Conservation (phyloP, 2,329 filamentous ascomycete genomes). For the Diaporthe longicolla region DNA sequence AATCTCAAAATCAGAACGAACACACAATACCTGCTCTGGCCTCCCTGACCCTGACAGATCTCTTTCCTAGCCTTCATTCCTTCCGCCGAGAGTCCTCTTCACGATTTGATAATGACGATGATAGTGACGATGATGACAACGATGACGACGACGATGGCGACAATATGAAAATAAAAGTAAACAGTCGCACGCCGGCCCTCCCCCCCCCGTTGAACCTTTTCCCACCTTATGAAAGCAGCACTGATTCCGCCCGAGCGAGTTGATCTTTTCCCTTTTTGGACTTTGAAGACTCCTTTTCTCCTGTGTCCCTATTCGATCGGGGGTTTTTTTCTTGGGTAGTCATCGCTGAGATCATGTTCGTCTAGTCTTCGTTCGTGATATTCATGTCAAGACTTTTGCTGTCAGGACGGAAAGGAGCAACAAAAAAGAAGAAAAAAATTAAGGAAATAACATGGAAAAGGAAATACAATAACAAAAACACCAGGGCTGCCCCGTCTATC, state of each 20-base stretch:
- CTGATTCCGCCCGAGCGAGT: conserved; percentile 34
- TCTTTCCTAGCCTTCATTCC: neutral
- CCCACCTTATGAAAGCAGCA: conserved; percentile 15
- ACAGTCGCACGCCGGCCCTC: conserved; percentile 17
- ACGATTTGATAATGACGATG: neutral
- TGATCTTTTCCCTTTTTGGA: conserved; percentile 26
- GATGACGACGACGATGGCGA: too few relatives aligned
- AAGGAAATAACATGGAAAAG: neutral
- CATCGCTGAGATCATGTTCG: conserved; percentile 30
- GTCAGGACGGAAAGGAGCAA: neutral
- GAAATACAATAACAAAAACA: too few relatives aligned
- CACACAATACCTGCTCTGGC: neutral
- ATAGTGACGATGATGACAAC: too few relatives aligned
- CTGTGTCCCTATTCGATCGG: conserved; percentile 1
- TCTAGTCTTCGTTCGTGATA: conserved; percentile 35
- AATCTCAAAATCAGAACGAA: neutral
- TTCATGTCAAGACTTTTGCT: conserved; percentile 17
- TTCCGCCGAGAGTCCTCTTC: neutral
- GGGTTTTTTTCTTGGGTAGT: neutral
- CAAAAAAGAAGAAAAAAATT: neutral
- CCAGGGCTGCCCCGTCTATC: neutral
- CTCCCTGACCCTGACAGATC: conserved; percentile 20
- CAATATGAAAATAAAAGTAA: neutral
- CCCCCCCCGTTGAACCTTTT: neutral
- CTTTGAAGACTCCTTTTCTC: conserved; percentile 29